Conservation (phyloP, 2,329 filamentous ascomycete genomes). For the Colletotrichum simmondsii region DNA sequence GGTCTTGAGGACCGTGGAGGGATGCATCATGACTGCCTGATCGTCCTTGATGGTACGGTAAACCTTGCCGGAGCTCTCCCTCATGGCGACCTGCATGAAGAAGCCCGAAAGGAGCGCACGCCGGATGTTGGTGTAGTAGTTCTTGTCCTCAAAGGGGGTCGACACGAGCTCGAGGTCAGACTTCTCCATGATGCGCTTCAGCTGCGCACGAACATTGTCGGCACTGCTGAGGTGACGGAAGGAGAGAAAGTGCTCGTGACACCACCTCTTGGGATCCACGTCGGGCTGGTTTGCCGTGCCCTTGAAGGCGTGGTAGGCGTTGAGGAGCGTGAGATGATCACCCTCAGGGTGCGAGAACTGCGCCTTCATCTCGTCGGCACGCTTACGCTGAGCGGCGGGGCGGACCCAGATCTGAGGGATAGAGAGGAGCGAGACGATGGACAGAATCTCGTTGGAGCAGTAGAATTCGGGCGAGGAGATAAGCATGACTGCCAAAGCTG, state of each 20-base stretch:
- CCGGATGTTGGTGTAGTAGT: constrained; percentile 98
- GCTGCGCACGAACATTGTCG: constrained; percentile 91
- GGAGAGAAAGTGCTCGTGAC: constrained; percentile 95
- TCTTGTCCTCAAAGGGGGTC: constrained; percentile 92
- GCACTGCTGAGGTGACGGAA: constrained; percentile 89
- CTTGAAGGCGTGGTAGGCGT: constrained; percentile 98
- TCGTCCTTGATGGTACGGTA: constrained; percentile 98
- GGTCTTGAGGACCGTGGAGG: constrained; percentile 87
- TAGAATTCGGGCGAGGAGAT: constrained; percentile 98
- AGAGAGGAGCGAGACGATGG: constrained; percentile 91
- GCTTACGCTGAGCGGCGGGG: constrained; percentile 85
- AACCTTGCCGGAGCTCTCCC: constrained; percentile 85
- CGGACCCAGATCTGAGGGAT: constrained; percentile 95
- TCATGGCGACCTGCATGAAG: constrained; percentile 99
- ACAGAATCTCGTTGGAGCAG: constrained; percentile 98
- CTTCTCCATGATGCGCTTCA: constrained; percentile 97
- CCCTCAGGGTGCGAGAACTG: constrained; percentile 93
- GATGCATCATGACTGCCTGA: constrained; percentile 92
- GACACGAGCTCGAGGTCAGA: constrained; percentile 86
- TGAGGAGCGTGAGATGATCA: constrained; percentile 95
- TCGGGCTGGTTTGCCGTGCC: constrained; percentile 72
- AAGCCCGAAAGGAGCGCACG: constrained; percentile 92
- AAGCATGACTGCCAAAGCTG: constrained; percentile 94
- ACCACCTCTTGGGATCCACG: constrained; percentile 87
- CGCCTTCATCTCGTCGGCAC: constrained; percentile 97